Evolutionary conservation across 768 basidiomycete species (phyloP).

Genomic region (Hygrophoropsis aurantiaca): DNA sequence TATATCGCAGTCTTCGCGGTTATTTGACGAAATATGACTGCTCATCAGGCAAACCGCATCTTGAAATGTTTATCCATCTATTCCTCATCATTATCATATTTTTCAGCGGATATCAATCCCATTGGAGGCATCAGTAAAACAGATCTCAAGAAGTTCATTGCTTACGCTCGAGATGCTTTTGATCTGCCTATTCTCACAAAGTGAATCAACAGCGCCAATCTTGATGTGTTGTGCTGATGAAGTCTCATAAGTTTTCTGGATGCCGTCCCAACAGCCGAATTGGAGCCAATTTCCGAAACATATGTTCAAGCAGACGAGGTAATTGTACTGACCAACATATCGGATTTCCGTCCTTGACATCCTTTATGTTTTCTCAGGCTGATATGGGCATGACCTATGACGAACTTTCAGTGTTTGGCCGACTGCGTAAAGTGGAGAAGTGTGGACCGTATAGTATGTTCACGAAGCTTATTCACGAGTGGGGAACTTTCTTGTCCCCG

Average conservation of each 20-base stretch:
- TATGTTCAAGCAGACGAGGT: conserved; percentile 98
- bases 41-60: conserved; percentile 62
- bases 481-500: conserved; percentile 86
- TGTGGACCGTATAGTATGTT: conserved; percentile 98
- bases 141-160: conserved; percentile 94
- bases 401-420: conserved; percentile 90
- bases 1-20: conserved; percentile 71
- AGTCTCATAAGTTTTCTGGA: conserved; percentile 68
- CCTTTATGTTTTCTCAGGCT: conserved; percentile 46
- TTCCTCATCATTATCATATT: not conserved
- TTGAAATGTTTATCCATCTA: not conserved
- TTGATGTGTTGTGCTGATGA: conserved; percentile 2
- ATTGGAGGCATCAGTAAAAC: conserved; percentile 98
- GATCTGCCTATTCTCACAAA: conserved; percentile 80
- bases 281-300: conserved; percentile 91
- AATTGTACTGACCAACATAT: conserved; percentile 11
- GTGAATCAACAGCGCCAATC: conserved; percentile 40
- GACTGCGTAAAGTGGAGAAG: conserved; percentile 94
- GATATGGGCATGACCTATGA: conserved; percentile 99
- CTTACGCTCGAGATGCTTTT: conserved; percentile 75
- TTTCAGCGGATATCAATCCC: conserved; percentile 90
- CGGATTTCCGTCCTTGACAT: conserved; percentile 2
- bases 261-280: conserved; percentile 92
- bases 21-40: conserved; percentile 99
- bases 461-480: conserved; percentile 91